phyloP scores from a whole-genome alignment of 129 eudicot genomes.

The Flaveria brownii region DNA sequence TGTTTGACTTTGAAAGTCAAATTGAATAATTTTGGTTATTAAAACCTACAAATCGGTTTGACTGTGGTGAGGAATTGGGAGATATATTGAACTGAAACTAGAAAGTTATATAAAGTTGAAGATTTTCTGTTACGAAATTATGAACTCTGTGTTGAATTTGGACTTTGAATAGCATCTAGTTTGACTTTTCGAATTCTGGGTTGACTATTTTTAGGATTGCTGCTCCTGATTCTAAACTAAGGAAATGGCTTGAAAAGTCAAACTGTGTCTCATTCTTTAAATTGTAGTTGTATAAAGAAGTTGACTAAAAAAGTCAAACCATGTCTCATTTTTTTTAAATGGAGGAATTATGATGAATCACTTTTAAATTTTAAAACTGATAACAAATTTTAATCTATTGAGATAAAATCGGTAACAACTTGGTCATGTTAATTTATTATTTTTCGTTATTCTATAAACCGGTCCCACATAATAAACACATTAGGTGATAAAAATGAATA shows the following conservation, averaged over 20 bases:
- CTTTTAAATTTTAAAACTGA: neutral
- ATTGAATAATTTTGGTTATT: neutral
- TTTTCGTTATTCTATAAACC: too few species aligned
- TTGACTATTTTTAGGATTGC: neutral
- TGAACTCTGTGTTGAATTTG: neutral
- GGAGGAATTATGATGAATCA: neutral
- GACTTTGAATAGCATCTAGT: neutral
- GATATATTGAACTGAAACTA: neutral
- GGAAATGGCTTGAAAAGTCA: neutral
- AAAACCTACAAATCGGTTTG: neutral
- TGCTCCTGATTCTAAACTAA: neutral
- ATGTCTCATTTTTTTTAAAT: neutral
- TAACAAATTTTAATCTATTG: too few species aligned
- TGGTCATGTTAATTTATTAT: too few species aligned
- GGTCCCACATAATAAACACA: neutral
- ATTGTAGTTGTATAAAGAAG: too few species aligned
- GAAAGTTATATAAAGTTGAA: neutral
- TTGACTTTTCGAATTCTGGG: neutral
- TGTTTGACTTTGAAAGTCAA: slow-evolving; percentile 27
- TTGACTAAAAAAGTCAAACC: neutral
- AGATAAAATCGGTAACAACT: too few species aligned
- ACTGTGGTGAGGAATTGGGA: neutral
- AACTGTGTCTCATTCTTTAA: neutral
- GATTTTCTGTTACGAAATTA: neutral
- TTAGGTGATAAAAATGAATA: neutral